A percentile compares a stretch with the other conserved stretches of the same genome.
Evolutionary conservation across 2,329 filamentous ascomycete species (phyloP).

Genomic region (Gremmenia infestans): DNA sequence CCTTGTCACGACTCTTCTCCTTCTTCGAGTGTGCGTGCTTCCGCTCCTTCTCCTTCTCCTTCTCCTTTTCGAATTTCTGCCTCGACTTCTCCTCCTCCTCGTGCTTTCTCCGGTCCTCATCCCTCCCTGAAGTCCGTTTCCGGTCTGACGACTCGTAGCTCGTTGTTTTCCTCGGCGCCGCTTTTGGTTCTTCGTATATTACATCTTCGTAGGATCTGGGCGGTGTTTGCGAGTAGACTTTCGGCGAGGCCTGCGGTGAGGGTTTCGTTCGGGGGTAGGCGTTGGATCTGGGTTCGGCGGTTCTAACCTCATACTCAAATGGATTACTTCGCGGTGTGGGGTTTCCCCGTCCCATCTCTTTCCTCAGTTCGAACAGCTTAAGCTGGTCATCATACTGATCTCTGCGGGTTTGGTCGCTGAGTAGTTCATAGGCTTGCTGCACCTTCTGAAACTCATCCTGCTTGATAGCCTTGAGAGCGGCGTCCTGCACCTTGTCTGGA

Average conservation of each 20-base stretch:
- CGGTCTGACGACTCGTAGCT: constrained; percentile 39
- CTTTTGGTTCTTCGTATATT: constrained; percentile 40
- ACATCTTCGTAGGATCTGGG: constrained; percentile 45
- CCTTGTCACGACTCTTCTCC: constrained; percentile 34
- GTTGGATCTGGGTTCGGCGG: constrained; percentile 44
- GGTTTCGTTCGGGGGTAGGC: constrained; percentile 35
- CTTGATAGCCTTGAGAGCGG: constrained; percentile 66
- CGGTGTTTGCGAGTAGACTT: constrained; percentile 26
- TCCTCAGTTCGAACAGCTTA: constrained; percentile 58
- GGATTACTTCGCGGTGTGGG: constrained; percentile 41
- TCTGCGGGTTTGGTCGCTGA: constrained; percentile 71
- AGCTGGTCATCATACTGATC: constrained; percentile 73
- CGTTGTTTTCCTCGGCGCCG: constrained; percentile 40
- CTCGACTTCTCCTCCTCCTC: constrained; percentile 30
- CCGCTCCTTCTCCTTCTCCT: constrained; percentile 23
- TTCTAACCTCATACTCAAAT: constrained; percentile 43
- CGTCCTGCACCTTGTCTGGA: constrained; percentile 77
- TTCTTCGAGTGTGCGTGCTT: constrained; percentile 26
- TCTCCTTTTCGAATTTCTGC: constrained; percentile 15
- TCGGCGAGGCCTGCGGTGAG: constrained; percentile 32
- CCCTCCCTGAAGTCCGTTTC: constrained; percentile 25
- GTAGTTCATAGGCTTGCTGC: constrained; percentile 86
- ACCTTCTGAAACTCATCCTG: constrained; percentile 87
- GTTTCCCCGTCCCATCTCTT: constrained; percentile 38
- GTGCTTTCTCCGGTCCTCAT: constrained; percentile 32